Conservation (phyloP, 2,329 filamentous ascomycete species). For the Penicillium psychrosexuale region DNA sequence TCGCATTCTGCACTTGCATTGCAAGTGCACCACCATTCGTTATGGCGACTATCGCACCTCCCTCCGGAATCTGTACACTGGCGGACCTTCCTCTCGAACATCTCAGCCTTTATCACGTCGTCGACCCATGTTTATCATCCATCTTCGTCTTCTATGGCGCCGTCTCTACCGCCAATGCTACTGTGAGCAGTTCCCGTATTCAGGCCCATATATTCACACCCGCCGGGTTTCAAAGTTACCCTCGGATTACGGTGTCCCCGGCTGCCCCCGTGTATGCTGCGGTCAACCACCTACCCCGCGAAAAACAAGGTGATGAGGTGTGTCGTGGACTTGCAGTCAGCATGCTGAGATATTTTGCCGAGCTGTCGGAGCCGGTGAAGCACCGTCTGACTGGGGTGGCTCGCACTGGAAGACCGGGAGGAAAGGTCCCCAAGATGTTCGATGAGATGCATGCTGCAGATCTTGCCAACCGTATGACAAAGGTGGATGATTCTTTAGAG, state of each 20-base stretch:
- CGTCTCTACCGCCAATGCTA: conserved; percentile 83
- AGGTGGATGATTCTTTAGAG: conserved; percentile 71
- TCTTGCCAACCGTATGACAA: conserved; percentile 78
- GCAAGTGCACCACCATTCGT: conserved; percentile 29
- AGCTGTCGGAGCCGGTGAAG: conserved; percentile 76
- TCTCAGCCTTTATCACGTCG: conserved; percentile 83
- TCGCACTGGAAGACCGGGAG: conserved; percentile 54
- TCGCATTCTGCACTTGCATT: not conserved
- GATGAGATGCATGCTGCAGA: conserved; percentile 90
- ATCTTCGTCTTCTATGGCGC: conserved; percentile 90
- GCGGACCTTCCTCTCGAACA: conserved; percentile 72
- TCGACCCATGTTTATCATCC: conserved; percentile 75
- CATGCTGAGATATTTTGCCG: conserved; percentile 88
- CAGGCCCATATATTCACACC: conserved; percentile 90
- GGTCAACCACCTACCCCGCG: conserved; percentile 83
- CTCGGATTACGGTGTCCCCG: conserved; percentile 87
- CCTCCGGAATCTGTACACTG: conserved; percentile 66
- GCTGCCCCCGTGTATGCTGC: conserved; percentile 88
- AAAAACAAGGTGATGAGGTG: conserved; percentile 92
- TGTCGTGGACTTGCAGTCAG: conserved; percentile 89
- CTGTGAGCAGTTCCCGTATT: conserved; percentile 84
- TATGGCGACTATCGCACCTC: conserved; percentile 65
- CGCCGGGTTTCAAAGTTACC: conserved; percentile 84
- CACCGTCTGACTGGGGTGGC: conserved; percentile 59
- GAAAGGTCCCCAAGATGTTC: conserved; percentile 69